A percentile compares a stretch with the other conserved stretches of the same genome.
Evolutionary conservation across 2,329 filamentous ascomycete genomes (phyloP).

Genomic region (Epichloe coenophiala): DNA sequence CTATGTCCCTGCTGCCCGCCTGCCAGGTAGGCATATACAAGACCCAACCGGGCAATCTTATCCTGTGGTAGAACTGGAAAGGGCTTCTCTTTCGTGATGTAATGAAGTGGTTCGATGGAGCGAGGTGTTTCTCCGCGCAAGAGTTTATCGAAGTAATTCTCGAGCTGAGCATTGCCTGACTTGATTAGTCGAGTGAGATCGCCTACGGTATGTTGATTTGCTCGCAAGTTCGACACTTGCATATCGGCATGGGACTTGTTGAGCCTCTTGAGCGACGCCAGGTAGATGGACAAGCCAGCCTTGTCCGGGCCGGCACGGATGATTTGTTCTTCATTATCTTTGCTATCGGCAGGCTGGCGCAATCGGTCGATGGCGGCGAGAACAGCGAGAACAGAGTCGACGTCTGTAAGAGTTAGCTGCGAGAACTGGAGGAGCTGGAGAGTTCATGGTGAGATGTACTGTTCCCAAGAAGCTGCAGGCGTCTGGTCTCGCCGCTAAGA

Average conservation of each 20-base stretch:
- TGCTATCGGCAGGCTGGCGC: constrained; percentile 82
- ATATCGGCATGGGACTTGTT: constrained; percentile 75
- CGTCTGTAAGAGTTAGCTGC: constrained; percentile 40
- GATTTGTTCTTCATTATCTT: constrained; percentile 81
- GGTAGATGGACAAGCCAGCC: constrained; percentile 69
- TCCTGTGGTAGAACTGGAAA: constrained; percentile 74
- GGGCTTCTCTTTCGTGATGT: constrained; percentile 73
- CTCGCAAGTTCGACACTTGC: constrained; percentile 77
- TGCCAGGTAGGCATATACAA: constrained; percentile 67
- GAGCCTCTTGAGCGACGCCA: constrained; percentile 79
- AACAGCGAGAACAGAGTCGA: constrained; percentile 75
- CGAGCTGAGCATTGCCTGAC: constrained; percentile 68
- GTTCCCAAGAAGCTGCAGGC: constrained; percentile 70
- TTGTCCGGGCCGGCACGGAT: constrained; percentile 78
- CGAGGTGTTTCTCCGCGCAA: constrained; percentile 63
- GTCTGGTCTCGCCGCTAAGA: constrained; percentile 83
- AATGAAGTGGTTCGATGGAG: constrained; percentile 79
- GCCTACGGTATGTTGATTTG: constrained; percentile 77
- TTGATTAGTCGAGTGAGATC: constrained; percentile 69
- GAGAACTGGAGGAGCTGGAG: not conserved
- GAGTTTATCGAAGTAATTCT: constrained; percentile 69
- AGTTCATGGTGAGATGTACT: constrained; percentile 36
- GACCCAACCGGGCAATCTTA: constrained; percentile 57
- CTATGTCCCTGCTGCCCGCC: constrained; percentile 47
- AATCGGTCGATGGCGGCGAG: constrained; percentile 78